These are phyloP conservation scores for Termitomyces sp. DNA, from an alignment of 768 basidiomycete species.

Conservation along the genomic window DNA sequence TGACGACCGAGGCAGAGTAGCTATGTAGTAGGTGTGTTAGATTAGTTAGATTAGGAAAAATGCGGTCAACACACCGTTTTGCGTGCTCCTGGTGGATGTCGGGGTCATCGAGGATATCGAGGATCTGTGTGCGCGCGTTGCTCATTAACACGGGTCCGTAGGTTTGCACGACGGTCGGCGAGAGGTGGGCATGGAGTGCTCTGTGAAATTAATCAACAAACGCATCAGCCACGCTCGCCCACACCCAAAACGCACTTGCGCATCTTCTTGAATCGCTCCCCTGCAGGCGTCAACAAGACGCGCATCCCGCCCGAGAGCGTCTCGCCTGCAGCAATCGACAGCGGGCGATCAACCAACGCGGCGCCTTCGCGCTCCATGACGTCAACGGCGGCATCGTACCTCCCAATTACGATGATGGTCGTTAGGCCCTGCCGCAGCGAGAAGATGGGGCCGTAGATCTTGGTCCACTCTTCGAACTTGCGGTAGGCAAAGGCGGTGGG, in stretches of 20 bases:
- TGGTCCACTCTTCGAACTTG: conserved; percentile 53
- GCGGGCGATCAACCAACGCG: conserved; percentile 47
- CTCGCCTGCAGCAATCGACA: conserved; percentile 52
- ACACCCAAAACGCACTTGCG: conserved; percentile 34
- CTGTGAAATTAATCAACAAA: conserved; percentile 20
- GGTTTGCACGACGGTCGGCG: conserved; percentile 41
- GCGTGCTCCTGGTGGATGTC: conserved; percentile 49
- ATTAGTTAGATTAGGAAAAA: too few relatives aligned
- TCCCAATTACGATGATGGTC: conserved; percentile 40
- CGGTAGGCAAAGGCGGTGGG: conserved; percentile 40
- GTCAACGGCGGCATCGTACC: conserved; percentile 52
- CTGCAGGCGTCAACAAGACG: conserved; percentile 47
- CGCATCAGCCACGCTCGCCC: not conserved
- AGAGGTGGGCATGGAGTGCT: conserved; percentile 54
- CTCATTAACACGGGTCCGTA: conserved; percentile 47
- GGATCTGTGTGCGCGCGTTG: conserved; percentile 34
- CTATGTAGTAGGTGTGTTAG: too few relatives aligned
- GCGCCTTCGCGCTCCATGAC: conserved; percentile 67
- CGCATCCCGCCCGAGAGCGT: conserved; percentile 55
- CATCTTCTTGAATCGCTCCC: conserved; percentile 57
- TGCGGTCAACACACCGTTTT: conserved; percentile 20
- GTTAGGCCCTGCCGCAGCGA: conserved; percentile 45
- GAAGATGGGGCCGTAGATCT: conserved; percentile 58
- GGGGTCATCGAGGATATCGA: conserved; percentile 38
- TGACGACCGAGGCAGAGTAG: conserved; percentile 45